Base-by-base conservation (phyloP, 2,329 filamentous ascomycete genomes). In the Beauveria sp. region DNA sequence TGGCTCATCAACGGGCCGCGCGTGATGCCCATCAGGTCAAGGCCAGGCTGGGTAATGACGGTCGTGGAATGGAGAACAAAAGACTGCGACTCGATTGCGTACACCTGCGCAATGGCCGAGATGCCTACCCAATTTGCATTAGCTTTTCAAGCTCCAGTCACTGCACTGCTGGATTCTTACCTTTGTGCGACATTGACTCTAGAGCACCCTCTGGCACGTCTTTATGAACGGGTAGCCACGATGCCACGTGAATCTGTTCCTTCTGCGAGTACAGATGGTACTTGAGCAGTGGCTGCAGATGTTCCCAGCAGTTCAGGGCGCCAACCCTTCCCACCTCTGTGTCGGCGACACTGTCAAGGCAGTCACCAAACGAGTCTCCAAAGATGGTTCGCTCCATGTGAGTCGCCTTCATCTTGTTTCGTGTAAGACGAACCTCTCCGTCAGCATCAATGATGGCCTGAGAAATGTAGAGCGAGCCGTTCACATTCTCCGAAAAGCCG, bases 321-420 rank as follows among this genome's bases (percentile, higher is more conserved):
- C 79, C 79, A n/a, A 81, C 72, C 45, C 74, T 74, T 1, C 75
- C 78, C 38, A 76, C 73, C 63, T 72, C 64, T 28, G 71, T 64
- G 43, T 78, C 71, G 0, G 70, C 74, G 2, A 81, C 79, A 40
- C 70, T 76, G 5, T 68, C 66, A 5, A 82, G 66, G 18, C 71
- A 73, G 3, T 72, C 66, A 1, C 72, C 75, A 0, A 69, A 67
- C 0, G 75, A 75, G 45, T 83, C 80, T 1, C 79, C 80, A 34
- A 77, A 83, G 18, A 82, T 64, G 2, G 77, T 78, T 0, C 78
- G 74, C 67, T 83, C 80, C 72, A 83, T 77, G 58, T 82, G 79
- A 0, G 79, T 83, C 0, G 79, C 76, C 67, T 83, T 83, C 65
- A 82, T 71, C 69, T 83, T 83, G 22, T 78, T 73, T 6, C 78